Conservation (phyloP, 169 alveolate genomes). For the Plasmodium gallinaceum region DNA sequence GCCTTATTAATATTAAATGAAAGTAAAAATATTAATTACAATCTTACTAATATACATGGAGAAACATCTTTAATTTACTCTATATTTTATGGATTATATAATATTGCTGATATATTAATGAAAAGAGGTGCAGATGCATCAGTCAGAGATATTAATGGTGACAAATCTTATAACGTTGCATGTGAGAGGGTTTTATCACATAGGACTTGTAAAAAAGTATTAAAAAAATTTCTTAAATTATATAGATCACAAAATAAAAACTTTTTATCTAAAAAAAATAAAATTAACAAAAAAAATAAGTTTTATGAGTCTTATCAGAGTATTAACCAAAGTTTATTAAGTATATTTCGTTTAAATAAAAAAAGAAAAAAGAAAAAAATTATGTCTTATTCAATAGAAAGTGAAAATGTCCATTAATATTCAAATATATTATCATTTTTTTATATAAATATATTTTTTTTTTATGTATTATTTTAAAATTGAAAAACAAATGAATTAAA, state of each 20-base stretch:
- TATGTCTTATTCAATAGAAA: constrained; percentile 14
- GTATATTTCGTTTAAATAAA: constrained; percentile 65
- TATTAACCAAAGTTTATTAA: constrained; percentile 64
- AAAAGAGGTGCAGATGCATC: constrained; percentile 77
- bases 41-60: constrained; percentile 77
- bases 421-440: too few species aligned
- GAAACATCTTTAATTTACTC: constrained; percentile 74
- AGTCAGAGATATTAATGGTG: constrained; percentile 73
- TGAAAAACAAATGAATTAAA: too few species aligned
- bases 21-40: constrained; percentile 79
- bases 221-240: constrained; percentile 67
- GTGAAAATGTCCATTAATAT: constrained; percentile 9
- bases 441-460: too few species aligned
- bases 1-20: constrained; percentile 83
- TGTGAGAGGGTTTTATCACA: constrained; percentile 74
- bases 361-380: constrained; percentile 38
- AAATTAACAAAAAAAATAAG: constrained; percentile 67
- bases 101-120: constrained; percentile 73
- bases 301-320: constrained; percentile 67
- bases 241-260: constrained; percentile 75
- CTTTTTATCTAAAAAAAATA: constrained; percentile 51
- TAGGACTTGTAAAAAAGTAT: constrained; percentile 68
- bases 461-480: too few species aligned
- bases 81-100: constrained; percentile 70
- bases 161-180: constrained; percentile 76